These are phyloP conservation scores for Lycium ferocissimum DNA, from an alignment of 257 asterid species.

Conservation along the genomic window DNA sequence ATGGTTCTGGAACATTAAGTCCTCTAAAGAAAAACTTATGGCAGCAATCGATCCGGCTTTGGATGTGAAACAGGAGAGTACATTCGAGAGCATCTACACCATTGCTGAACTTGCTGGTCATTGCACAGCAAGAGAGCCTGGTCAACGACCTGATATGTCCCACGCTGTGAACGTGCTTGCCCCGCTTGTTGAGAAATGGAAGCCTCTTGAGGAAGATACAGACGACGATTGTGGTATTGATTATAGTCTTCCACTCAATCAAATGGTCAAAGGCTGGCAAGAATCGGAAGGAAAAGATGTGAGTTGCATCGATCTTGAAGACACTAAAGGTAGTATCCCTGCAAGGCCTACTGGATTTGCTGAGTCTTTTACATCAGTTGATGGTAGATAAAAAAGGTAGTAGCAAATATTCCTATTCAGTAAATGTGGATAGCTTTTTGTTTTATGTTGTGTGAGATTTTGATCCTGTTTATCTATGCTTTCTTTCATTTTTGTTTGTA, in stretches of 20 bases:
- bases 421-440: conserved; percentile 11
- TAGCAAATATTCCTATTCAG: background rate
- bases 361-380: conserved; percentile 80
- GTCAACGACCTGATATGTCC: conserved; percentile 91
- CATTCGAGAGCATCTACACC: conserved; percentile 60
- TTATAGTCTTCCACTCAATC: conserved; percentile 84
- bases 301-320: conserved; percentile 68
- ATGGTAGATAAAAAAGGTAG: conserved; percentile 57
- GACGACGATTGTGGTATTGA: conserved; percentile 89
- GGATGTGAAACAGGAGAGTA: conserved; percentile 53
- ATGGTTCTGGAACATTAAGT: conserved; percentile 82
- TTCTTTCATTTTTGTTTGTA: conserved; percentile 21
- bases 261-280: conserved; percentile 95
- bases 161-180: conserved; percentile 75
- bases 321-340: conserved; percentile 93
- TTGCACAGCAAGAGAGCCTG: conserved; percentile 85
- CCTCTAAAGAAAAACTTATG: conserved; percentile 62
- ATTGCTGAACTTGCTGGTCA: conserved; percentile 93
- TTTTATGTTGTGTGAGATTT: conserved; percentile 25
- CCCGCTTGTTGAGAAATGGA: conserved; percentile 85
- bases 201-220: conserved; percentile 64
- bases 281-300: conserved; percentile 68
- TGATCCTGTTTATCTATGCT: conserved; percentile 18
- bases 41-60: conserved; percentile 70
- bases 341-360: conserved; percentile 88